phyloP scores from a whole-genome alignment of 2,329 filamentous ascomycete genomes.

The Penicillium nordicum region DNA sequence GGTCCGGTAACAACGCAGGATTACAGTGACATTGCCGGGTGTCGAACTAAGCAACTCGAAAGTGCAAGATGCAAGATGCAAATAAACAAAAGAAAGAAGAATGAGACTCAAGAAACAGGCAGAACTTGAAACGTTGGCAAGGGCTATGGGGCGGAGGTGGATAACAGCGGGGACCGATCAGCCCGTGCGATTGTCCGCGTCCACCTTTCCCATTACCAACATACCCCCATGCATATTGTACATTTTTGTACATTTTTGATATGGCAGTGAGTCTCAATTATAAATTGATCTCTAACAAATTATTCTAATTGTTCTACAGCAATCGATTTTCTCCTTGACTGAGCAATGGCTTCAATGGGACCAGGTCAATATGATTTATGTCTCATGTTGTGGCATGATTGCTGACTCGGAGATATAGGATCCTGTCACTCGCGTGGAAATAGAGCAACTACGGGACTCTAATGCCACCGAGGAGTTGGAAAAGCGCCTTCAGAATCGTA shows the following conservation, averaged over 20 bases:
- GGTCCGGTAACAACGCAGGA: not conserved
- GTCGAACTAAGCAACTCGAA: not conserved
- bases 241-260: not conserved
- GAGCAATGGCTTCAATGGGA: conserved; percentile 59
- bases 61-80: not conserved
- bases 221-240: not conserved
- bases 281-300: not conserved
- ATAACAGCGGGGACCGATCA: conserved; percentile 23
- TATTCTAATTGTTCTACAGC: conserved; percentile 23
- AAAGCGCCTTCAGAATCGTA: conserved; percentile 51
- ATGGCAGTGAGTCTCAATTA: conserved; percentile 20
- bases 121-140: conserved; percentile 9
- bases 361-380: conserved; percentile 34
- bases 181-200: conserved; percentile 2
- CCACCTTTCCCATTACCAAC: conserved; percentile 5
- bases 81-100: not conserved
- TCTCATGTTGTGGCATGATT: conserved; percentile 17
- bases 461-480: conserved; percentile 50
- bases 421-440: conserved; percentile 52
- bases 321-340: conserved; percentile 42
- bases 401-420: conserved; percentile 38
- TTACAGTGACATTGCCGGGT: conserved; percentile 3
- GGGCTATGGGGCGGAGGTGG: conserved; percentile 15
- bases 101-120: conserved; percentile 1
- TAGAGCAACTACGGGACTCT: conserved; percentile 49